Percentiles rank a stretch among this genome's conserved stretches.
These are phyloP conservation scores for Martiniozyma abietophila DNA, from an alignment of 805 yeast genomes.

Conservation along the genomic window DNA sequence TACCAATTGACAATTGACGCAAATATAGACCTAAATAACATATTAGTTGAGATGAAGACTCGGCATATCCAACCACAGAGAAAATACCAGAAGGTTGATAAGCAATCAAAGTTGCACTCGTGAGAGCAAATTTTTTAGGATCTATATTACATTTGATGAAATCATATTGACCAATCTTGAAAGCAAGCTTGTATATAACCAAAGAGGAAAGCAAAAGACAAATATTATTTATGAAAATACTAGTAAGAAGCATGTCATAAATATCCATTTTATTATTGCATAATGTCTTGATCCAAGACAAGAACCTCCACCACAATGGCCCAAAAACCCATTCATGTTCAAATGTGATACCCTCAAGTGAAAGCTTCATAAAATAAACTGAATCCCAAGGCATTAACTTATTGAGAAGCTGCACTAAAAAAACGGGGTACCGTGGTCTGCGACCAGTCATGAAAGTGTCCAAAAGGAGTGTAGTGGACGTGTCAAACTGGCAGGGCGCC, in stretches of 20 bases:
- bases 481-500: constrained; percentile 40
- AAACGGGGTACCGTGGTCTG: constrained; percentile 4
- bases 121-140: constrained; percentile 9
- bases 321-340: constrained; percentile 93
- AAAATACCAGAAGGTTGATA: constrained; percentile 80
- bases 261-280: constrained; percentile 21
- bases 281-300: constrained; percentile 8
- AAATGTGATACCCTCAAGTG: constrained; percentile 41
- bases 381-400: constrained; percentile 77
- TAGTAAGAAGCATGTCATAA: constrained; percentile 37
- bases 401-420: constrained; percentile 27
- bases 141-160: background rate
- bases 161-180: constrained; percentile 10
- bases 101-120: constrained; percentile 33
- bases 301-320: constrained; percentile 58
- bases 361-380: constrained; percentile 60
- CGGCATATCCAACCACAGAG: constrained; percentile 66
- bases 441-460: constrained; percentile 12
- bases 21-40: constrained; percentile 47
- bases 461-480: constrained; percentile 34
- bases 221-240: constrained; percentile 41
- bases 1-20: constrained; percentile 29
- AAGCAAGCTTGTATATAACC: constrained; percentile 42
- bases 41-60: constrained; percentile 55
- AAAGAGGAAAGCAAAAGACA: constrained; percentile 43